Conservation (phyloP, 257 asterid species). For the Voacanga thouarsii region DNA sequence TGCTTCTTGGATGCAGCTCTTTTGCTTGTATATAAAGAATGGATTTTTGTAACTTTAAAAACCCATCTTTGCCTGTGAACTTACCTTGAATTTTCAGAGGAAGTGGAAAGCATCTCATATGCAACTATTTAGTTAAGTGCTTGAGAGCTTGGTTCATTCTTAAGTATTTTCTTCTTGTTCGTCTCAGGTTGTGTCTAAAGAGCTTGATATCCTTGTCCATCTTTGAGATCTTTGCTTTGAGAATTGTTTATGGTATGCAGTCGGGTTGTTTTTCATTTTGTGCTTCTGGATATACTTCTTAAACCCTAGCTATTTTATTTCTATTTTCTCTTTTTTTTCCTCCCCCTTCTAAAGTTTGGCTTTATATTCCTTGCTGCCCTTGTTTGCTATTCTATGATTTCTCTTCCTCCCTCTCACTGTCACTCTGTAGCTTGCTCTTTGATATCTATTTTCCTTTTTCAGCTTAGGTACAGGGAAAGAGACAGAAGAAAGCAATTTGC, state of each 20-base stretch:
- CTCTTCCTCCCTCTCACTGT: slow-evolving; percentile 2
- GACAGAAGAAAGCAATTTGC: slow-evolving; percentile 76
- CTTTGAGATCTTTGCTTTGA: background rate
- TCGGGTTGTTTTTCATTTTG: background rate
- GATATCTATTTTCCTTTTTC: slow-evolving; percentile 22
- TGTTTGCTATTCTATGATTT: slow-evolving; percentile 15
- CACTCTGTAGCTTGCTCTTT: background rate
- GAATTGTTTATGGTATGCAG: background rate
- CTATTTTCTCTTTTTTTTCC: slow-evolving; percentile 2
- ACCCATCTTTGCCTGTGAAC: background rate
- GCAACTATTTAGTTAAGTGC: background rate
- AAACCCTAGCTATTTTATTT: background rate
- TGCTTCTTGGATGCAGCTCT: background rate
- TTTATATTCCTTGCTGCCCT: background rate
- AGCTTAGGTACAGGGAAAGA: slow-evolving; percentile 99
- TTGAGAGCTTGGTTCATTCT: background rate
- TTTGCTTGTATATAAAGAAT: background rate
- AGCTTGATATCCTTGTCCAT: background rate
- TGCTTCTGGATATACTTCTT: background rate
- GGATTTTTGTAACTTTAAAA: background rate
- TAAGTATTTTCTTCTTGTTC: background rate
- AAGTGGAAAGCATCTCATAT: background rate
- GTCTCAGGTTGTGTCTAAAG: background rate
- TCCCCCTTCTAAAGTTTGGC: background rate
- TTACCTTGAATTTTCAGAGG: background rate